phyloP scores from a whole-genome alignment of 2,329 filamentous ascomycete species.

The Biscogniauxia mediterranea region DNA sequence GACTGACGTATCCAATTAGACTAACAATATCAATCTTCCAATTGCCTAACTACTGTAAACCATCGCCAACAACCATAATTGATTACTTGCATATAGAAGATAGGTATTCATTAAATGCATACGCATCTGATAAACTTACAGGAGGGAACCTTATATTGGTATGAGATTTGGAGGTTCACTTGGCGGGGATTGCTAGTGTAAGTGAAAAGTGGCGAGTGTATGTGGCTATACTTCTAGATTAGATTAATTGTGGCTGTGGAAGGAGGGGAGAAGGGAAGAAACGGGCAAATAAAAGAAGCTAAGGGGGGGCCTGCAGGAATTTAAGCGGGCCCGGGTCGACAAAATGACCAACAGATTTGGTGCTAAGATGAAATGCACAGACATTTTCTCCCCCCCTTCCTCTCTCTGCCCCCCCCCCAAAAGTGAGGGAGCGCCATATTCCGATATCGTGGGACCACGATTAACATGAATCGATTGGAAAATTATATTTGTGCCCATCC shows the following conservation, averaged over 20 bases:
- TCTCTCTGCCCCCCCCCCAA: too few species aligned
- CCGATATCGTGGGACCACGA: slow-evolving; percentile 1
- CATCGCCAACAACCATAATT: too few species aligned
- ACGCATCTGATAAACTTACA: neutral
- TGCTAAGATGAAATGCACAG: neutral
- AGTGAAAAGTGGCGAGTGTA: neutral
- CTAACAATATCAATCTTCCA: too few species aligned
- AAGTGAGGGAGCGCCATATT: slow-evolving; percentile 3
- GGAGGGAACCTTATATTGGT: too few species aligned
- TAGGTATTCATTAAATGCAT: neutral
- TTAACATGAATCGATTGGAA: neutral
- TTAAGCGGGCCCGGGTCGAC: neutral
- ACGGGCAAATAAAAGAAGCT: too few species aligned
- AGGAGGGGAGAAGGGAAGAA: neutral
- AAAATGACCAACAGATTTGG: neutral
- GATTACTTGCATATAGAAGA: too few species aligned
- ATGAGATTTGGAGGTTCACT: too few species aligned
- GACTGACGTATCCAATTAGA: too few species aligned
- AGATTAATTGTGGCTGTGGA: neutral
- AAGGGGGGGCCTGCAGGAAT: neutral
- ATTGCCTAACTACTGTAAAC: too few species aligned
- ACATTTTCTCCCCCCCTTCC: too few species aligned
- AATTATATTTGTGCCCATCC: neutral
- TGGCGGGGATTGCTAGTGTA: too few species aligned
- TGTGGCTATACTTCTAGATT: too few species aligned